Evolutionary conservation across 192 early-diverging fungal species (phyloP).

Genomic region (Coemansia aciculifera): DNA sequence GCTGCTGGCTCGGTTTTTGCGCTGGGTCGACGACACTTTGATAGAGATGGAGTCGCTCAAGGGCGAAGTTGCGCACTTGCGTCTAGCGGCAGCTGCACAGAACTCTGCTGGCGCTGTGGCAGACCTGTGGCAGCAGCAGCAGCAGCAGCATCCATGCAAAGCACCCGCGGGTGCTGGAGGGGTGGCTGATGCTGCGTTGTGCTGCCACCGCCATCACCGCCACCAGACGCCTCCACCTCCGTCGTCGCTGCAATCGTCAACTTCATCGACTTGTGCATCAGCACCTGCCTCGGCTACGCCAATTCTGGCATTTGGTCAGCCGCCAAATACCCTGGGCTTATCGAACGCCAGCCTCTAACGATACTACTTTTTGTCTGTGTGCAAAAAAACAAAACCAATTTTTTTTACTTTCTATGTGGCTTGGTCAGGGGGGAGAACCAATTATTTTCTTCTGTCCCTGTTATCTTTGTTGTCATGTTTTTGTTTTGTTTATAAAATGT

Average conservation of each 20-base stretch:
- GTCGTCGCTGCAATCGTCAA: neutral
- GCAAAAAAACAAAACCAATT: neutral
- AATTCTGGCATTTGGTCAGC: neutral
- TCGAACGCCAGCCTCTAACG: constrained; percentile 1
- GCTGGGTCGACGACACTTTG: constrained; percentile 55
- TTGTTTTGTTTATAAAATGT: constrained; percentile 2
- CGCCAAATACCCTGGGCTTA: constrained; percentile 4
- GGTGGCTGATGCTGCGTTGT: neutral
- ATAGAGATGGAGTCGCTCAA: constrained; percentile 54
- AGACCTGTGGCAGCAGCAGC: constrained; percentile 1
- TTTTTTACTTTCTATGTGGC: neutral
- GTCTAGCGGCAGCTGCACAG: neutral
- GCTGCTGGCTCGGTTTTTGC: constrained; percentile 50
- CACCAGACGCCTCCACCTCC: neutral
- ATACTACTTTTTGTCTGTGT: neutral
- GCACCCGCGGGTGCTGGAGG: neutral
- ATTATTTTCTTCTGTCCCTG: neutral
- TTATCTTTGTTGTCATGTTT: constrained; percentile 7
- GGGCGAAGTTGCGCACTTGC: constrained; percentile 35
- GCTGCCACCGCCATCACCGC: neutral
- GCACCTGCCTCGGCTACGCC: neutral
- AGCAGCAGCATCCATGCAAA: neutral
- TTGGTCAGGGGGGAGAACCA: neutral
- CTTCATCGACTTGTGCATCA: neutral
- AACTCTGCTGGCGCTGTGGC: neutral